Evolutionary conservation across 2,329 filamentous ascomycete species (phyloP).

Genomic region (Fusarium oxysporum): DNA sequence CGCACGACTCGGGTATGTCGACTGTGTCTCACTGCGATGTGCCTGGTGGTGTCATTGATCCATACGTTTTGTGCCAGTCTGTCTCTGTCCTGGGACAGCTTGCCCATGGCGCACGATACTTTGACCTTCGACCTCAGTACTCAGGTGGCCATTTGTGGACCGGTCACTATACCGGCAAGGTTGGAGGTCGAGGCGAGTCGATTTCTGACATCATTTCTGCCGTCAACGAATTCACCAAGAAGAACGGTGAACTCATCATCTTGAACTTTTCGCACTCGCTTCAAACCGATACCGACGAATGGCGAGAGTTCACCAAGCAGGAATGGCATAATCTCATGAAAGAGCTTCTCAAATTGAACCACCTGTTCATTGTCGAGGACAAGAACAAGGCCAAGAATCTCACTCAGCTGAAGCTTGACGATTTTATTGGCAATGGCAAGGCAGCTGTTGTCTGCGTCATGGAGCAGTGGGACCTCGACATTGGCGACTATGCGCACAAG

Average conservation of each 20-base stretch:
- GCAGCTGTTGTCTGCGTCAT: conserved; percentile 1
- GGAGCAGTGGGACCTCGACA: conserved; percentile 4
- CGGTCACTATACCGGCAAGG: neutral
- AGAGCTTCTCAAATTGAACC: conserved; percentile 6
- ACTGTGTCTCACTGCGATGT: conserved; percentile 4
- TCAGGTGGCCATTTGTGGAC: conserved; percentile 11
- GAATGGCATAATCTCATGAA: conserved; percentile 18
- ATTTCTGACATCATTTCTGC: neutral
- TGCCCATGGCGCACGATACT: neutral
- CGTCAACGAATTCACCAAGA: conserved; percentile 4
- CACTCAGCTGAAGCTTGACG: neutral
- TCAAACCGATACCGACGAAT: neutral
- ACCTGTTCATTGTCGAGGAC: neutral
- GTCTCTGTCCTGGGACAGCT: neutral
- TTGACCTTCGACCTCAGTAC: conserved; percentile 9
- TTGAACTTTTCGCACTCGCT: conserved; percentile 16
- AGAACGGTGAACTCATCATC: neutral
- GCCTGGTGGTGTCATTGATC: neutral
- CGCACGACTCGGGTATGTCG: conserved; percentile 18
- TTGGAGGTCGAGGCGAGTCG: conserved; percentile 6
- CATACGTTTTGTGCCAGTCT: conserved; percentile 11
- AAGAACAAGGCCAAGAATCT: conserved; percentile 16
- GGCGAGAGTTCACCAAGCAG: conserved; percentile 19
- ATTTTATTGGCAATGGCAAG: conserved; percentile 1
- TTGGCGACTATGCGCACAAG: conserved; percentile 5